Evolutionary conservation across 495 filamentous ascomycete genomes (phyloP), one percentile per base, ranked within the genome.

Genomic region (Penicillium canariense): DNA sequence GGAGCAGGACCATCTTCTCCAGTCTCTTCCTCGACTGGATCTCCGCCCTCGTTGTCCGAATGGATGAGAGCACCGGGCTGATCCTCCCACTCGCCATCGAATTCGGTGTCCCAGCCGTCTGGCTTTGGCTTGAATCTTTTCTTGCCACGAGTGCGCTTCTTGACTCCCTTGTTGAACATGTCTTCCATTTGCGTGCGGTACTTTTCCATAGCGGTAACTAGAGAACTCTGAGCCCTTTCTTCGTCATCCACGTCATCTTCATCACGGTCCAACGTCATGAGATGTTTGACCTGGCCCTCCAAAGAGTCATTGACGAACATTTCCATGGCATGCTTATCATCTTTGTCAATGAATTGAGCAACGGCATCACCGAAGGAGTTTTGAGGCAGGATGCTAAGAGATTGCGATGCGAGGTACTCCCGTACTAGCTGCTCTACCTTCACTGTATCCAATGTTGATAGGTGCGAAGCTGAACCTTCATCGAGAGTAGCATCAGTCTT

Each of bases 361-460:
- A 99, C 91, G 0, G 94, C 95, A 69, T 97, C 92, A 6, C 91
- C 87, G 64, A 99, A 96, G 0, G 84, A 88, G 47, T 91, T 92
- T 61, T 93, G 86, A 0, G 94, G 92, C 0, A 99, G 77, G 53
- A 97, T 94, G 54, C 89, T 93, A 10, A 97, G 78, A 0, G 88
- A 89, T 54, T 97, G 90, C 7, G 88, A 85, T 1, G 81, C 77
- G 32, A 99, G 80, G 54, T 88, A 94, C 49, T 97, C 91, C 11
- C 85, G 77, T 1, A 97, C 92, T 4, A 99, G 76, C 55, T 87
- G 84, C 52, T 91, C 89, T 38, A 99, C 90, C 58, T 90, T 92
- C 52, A 99, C 81, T 2, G 81, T 84, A 52, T 97, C 91, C 4
- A 86, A 74, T 0, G 77, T 73, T 5, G 81, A 68, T 4, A 90